Evolutionary conservation across 1,284 basidiomycete genomes (phyloP).

Genomic region (Trametes polyzona): DNA sequence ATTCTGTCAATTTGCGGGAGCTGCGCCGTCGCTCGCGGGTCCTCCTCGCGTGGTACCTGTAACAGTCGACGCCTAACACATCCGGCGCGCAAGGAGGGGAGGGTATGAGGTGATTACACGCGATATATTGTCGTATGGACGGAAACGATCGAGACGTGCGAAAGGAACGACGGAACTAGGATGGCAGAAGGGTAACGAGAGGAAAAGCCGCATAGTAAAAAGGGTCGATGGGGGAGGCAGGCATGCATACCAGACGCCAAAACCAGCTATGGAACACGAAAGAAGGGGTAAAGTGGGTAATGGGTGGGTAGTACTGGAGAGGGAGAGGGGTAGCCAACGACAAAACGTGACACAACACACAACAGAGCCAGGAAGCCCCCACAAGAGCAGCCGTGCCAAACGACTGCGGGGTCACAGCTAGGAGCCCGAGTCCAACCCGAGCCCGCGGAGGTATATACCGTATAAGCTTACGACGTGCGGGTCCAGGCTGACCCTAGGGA

Average conservation of each 20-base stretch:
- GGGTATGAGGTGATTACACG: slow-evolving; percentile 6
- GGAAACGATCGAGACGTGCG: slow-evolving; percentile 5
- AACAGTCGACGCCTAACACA: neutral
- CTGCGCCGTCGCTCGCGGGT: neutral
- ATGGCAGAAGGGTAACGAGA: neutral
- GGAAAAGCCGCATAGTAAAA: slow-evolving; percentile 7
- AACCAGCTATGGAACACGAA: slow-evolving; percentile 7
- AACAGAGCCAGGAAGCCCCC: neutral
- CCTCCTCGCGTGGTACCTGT: neutral
- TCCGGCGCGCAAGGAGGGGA: neutral
- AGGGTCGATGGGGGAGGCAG: neutral
- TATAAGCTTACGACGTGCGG: slow-evolving; percentile 24
- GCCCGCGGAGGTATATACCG: slow-evolving; percentile 24
- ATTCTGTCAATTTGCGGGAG: neutral
- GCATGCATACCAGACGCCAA: slow-evolving; percentile 8
- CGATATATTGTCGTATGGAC: slow-evolving; percentile 6
- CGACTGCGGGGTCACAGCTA: too few relatives aligned
- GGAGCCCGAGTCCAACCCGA: slow-evolving; percentile 17
- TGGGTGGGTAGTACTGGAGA: neutral
- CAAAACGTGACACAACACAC: slow-evolving; percentile 6
- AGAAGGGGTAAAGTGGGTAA: neutral
- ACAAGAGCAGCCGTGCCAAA: too few relatives aligned
- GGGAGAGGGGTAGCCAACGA: neutral
- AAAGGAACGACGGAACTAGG: slow-evolving; percentile 1
- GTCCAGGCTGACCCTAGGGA: slow-evolving; percentile 23